Percentiles rank a stretch among this genome's conserved stretches.
These are phyloP conservation scores for Myxozyma kluyveri DNA, from an alignment of 805 yeast species.

Conservation along the genomic window DNA sequence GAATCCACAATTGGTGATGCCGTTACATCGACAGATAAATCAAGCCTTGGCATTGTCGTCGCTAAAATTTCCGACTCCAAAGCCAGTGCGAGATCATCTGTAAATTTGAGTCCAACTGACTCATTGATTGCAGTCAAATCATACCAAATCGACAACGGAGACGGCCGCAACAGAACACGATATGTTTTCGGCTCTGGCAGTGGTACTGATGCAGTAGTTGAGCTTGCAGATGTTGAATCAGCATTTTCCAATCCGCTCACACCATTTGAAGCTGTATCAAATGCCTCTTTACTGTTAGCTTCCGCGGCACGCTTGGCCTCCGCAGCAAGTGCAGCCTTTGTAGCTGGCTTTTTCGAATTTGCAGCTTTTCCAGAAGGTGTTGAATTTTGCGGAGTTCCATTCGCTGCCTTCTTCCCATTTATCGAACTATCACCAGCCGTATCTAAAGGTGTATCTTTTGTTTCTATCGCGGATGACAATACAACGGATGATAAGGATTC, in stretches of 20 bases:
- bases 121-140: constrained; percentile 67
- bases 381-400: no score
- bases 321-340: no score
- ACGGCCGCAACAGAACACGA: constrained; percentile 74
- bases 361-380: background rate
- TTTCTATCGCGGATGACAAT: background rate
- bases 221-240: background rate
- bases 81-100: constrained; percentile 72
- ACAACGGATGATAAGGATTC: background rate
- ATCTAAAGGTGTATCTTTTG: no score
- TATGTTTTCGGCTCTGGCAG: constrained; percentile 63
- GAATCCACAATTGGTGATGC: background rate
- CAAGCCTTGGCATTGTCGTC: constrained; percentile 72
- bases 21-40: constrained; percentile 53
- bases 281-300: background rate
- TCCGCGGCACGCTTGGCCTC: no score
- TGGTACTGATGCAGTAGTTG: constrained; percentile 31
- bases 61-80: constrained; percentile 87
- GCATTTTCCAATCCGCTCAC: no score
- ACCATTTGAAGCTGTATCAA: no score
- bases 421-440: background rate
- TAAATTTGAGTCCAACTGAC: constrained; percentile 68
- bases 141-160: constrained; percentile 75
- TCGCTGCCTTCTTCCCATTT: background rate
- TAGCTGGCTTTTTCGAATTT: background rate